Evolutionary conservation across 495 filamentous ascomycete species (phyloP).

Genomic region (Geoglossum glabrum): DNA sequence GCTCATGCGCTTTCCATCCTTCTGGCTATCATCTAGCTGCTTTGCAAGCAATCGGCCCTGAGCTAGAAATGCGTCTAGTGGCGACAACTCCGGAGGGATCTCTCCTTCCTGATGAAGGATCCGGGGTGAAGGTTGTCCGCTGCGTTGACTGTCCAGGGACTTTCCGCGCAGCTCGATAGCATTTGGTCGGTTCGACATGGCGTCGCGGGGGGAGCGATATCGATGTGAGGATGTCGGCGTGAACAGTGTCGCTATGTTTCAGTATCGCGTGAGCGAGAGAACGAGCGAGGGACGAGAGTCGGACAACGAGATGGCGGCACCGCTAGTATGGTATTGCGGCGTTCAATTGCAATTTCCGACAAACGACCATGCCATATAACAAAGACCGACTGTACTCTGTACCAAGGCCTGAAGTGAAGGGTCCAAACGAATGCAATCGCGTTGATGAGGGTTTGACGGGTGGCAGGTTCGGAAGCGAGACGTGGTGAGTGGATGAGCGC

Average conservation of each 20-base stretch:
- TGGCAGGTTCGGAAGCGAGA: not conserved
- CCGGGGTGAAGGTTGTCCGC: slow-evolving; percentile 35
- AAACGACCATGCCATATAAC: too few relatives aligned
- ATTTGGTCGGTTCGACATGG: not conserved
- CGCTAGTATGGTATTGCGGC: too few relatives aligned
- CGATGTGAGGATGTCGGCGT: not conserved
- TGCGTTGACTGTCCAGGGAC: not conserved
- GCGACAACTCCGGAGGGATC: slow-evolving; percentile 76
- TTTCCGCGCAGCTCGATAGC: not conserved
- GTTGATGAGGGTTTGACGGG: not conserved
- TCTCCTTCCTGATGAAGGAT: slow-evolving; percentile 63
- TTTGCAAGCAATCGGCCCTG: slow-evolving; percentile 75
- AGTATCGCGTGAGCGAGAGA: too few relatives aligned
- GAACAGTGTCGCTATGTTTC: not conserved
- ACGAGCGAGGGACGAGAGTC: too few relatives aligned
- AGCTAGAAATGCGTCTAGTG: slow-evolving; percentile 80
- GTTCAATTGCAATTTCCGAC: too few relatives aligned
- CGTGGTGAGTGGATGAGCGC: too few relatives aligned
- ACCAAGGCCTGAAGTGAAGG: too few relatives aligned
- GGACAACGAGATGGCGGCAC: too few relatives aligned
- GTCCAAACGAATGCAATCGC: not conserved
- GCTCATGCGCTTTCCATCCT: slow-evolving; percentile 55
- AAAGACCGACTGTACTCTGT: too few relatives aligned
- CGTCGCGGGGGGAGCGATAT: not conserved
- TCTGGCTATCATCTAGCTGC: slow-evolving; percentile 57